Base-by-base conservation (phyloP, 352 stramenopile species). In the Phytophthora crassamura region DNA sequence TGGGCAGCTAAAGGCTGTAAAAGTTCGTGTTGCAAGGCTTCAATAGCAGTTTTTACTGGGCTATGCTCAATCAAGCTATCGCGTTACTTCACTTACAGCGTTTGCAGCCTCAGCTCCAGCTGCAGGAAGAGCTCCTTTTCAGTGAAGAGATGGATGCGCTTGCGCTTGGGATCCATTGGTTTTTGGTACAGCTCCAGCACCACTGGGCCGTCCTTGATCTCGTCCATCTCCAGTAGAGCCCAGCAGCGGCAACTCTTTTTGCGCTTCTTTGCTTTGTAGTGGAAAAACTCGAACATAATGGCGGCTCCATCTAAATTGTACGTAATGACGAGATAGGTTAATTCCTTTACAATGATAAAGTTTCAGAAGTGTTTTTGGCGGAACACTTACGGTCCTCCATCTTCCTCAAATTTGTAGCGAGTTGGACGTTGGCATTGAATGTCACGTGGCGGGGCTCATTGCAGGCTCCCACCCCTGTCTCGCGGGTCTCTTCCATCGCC, bases 191-290 rank as follows among this genome's bases (percentile, higher is more conserved):
- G 63, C 52, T 92, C 83, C 15, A 92, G 70, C 16, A 78, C 75
- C 2, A 78, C 75, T 8, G 65, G 16, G 2, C 54, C 57, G 12
- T 60, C 42, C 28, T 70, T 70, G 34, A 92, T 54, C 52, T 92
- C 83, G 59, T 92, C 83, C 81, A 90, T 67, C 67, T 92, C 83
- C 7, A 92, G 62, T 32, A 92, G 45, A 5, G 83, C 67, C 83
- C 83, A 92, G 74, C 83, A 92, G 22, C 83, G 81, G 14, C 82
- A 89, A 51, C 80, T 90, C 42, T 92, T 88, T 49, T 90, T 92
- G 46, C 81, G 79, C 57, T 90, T 92, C 68, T 88, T 89, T 14
- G 77, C 57, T 40, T 92, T 92, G 70, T 89, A 92, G 69, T 92
- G 83, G 49, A 83, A 83, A 46, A 92, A 80, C 56, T 88, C 83